Percentiles rank a stretch among this genome's conserved stretches.
Evolutionary conservation across 441 rosid genomes (phyloP).

Genomic region (Euphorbia celastroides): DNA sequence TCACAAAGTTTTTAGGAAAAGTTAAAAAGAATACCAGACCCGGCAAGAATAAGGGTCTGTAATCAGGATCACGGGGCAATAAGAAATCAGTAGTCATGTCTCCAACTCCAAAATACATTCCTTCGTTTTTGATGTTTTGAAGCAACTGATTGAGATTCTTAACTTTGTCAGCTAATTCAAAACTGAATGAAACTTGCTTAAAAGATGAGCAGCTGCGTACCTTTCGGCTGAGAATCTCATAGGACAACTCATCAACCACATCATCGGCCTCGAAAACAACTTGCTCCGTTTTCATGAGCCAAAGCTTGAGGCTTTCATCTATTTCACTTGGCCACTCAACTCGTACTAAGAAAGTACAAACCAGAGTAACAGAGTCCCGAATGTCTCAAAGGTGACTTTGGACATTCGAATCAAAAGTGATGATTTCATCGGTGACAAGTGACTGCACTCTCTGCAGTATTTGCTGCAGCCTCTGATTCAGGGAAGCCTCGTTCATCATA

Average conservation of each 20-base stretch:
- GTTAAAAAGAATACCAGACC: background rate
- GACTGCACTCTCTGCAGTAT: no score
- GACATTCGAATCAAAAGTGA: no score
- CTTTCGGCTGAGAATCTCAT: background rate
- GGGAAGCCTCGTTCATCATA: no score
- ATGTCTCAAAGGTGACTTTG: no score
- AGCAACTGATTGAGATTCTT: background rate
- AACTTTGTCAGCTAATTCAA: background rate
- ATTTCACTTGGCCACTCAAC: no score
- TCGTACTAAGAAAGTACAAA: no score
- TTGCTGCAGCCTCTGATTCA: no score
- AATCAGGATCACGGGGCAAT: no score
- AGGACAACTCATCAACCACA: background rate
- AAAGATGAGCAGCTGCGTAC: background rate
- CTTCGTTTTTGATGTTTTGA: background rate
- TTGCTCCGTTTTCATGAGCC: background rate
- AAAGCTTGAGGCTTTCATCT: background rate
- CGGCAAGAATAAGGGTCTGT: background rate
- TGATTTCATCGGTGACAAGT: no score
- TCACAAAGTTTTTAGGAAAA: background rate
- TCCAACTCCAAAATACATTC: background rate
- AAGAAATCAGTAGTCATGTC: no score
- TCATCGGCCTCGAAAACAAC: background rate
- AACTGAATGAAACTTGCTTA: background rate
- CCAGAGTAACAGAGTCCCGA: no score